These are phyloP conservation scores for Rhododendron molle DNA, from an alignment of 148 eudicot species.

Conservation along the genomic window DNA sequence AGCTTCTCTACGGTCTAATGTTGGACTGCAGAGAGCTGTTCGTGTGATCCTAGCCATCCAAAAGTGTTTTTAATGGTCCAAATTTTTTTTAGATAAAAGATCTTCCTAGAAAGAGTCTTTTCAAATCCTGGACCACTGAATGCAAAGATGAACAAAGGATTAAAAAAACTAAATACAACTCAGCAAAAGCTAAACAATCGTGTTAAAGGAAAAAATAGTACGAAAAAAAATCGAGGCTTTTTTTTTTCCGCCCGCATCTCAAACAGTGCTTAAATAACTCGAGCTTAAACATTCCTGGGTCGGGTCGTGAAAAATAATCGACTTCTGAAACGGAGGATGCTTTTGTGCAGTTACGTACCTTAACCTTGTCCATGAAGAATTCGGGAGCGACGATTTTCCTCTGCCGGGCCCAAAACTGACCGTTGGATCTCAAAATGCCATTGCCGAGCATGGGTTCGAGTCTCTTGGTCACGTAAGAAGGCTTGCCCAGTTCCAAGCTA, in stretches of 20 bases:
- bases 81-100: too few relatives aligned
- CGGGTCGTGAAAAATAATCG: background rate
- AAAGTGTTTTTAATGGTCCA: too few relatives aligned
- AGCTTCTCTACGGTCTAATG: background rate
- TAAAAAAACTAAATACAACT: too few relatives aligned
- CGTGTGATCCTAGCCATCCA: background rate
- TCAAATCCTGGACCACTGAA: too few relatives aligned
- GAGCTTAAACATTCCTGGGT: background rate
- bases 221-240: too few relatives aligned
- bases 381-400: constrained; percentile 73
- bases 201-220: too few relatives aligned
- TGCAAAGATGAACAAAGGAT: too few relatives aligned
- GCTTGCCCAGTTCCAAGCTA: constrained; percentile 59
- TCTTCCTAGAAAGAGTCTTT: too few relatives aligned
- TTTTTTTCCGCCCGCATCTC: too few relatives aligned
- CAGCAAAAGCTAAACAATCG: too few relatives aligned
- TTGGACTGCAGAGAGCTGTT: background rate
- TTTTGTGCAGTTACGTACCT: constrained; percentile 38
- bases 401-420: constrained; percentile 61
- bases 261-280: too few relatives aligned
- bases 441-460: constrained; percentile 81
- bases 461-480: constrained; percentile 57
- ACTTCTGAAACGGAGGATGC: background rate
- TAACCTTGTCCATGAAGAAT: constrained; percentile 79
- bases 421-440: constrained; percentile 79